Conservation (phyloP, 108 stramenopile genomes). For the Craspedostauros australis region DNA sequence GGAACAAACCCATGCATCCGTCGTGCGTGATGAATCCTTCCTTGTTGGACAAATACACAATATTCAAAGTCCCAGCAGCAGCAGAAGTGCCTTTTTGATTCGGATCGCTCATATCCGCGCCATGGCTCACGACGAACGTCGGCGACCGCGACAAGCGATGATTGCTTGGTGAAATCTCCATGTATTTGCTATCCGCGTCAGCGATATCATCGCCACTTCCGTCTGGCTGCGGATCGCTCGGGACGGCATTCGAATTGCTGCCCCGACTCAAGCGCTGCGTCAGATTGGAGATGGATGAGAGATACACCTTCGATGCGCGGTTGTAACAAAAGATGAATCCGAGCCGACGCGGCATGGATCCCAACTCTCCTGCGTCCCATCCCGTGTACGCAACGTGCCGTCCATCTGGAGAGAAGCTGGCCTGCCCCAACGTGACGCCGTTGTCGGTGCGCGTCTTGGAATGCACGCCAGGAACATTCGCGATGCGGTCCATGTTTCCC, state of each 20-base stretch:
- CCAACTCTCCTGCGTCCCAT: constrained; percentile 72
- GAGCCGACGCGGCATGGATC: constrained; percentile 51
- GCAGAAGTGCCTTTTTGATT: too few species aligned
- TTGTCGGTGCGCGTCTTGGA: constrained; percentile 1
- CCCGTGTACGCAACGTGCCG: constrained; percentile 56
- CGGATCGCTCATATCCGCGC: constrained; percentile 35
- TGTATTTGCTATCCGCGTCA: too few species aligned
- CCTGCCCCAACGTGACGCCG: constrained; percentile 49
- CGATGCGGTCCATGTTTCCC: constrained; percentile 43
- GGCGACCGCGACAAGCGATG: constrained; percentile 59
- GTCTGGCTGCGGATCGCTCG: not conserved
- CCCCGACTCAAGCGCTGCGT: constrained; percentile 24
- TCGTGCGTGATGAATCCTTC: constrained; percentile 65
- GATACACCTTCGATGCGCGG: constrained; percentile 56
- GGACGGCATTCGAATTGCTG: not conserved
- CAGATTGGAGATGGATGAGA: constrained; percentile 39
- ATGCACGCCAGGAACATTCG: constrained; percentile 47
- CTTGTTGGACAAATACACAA: constrained; percentile 45
- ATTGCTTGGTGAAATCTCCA: too few species aligned
- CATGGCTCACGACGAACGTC: constrained; percentile 18
- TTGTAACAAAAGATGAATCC: constrained; percentile 74
- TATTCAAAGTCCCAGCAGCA: too few species aligned
- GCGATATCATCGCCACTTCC: constrained; percentile 11
- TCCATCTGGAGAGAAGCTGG: constrained; percentile 47
- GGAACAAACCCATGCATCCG: constrained; percentile 49